Percentiles rank a stretch among this genome's conserved stretches.
These are phyloP conservation scores for Nicotiana attenuata DNA, from an alignment of 257 asterid species.

Conservation along the genomic window DNA sequence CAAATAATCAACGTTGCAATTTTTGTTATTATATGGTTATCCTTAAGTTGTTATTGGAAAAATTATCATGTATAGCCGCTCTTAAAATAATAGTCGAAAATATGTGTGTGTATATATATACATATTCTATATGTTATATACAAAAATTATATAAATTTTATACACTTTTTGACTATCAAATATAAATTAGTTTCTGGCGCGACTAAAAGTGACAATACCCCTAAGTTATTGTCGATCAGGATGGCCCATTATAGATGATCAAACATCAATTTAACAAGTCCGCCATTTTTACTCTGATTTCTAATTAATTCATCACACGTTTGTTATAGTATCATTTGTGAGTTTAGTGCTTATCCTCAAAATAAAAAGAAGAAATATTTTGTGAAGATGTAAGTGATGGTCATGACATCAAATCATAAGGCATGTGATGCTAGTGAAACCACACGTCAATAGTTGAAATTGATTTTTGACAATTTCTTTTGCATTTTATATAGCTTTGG, in stretches of 20 bases:
- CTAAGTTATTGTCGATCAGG: not conserved
- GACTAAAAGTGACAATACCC: too few relatives aligned
- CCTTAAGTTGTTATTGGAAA: not conserved
- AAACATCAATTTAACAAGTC: not conserved
- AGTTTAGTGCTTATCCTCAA: not conserved
- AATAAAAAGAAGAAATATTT: not conserved
- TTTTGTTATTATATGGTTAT: too few relatives aligned
- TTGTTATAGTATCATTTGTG: not conserved
- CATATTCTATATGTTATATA: too few relatives aligned
- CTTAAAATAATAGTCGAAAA: too few relatives aligned
- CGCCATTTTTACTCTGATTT: not conserved
- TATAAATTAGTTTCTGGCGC: too few relatives aligned
- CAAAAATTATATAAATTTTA: too few relatives aligned
- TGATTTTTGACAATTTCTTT: not conserved
- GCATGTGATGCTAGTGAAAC: not conserved
- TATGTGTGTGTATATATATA: too few relatives aligned
- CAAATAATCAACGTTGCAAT: too few relatives aligned
- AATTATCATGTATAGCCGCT: too few relatives aligned
- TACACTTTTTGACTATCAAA: too few relatives aligned
- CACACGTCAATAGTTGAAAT: not conserved
- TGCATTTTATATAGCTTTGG: not conserved
- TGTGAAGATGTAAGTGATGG: not conserved
- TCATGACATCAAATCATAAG: not conserved
- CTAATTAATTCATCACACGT: not conserved
- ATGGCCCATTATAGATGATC: not conserved